Evolutionary conservation across 768 basidiomycete species (phyloP).

Genomic region (Tephrocybe sp.): DNA sequence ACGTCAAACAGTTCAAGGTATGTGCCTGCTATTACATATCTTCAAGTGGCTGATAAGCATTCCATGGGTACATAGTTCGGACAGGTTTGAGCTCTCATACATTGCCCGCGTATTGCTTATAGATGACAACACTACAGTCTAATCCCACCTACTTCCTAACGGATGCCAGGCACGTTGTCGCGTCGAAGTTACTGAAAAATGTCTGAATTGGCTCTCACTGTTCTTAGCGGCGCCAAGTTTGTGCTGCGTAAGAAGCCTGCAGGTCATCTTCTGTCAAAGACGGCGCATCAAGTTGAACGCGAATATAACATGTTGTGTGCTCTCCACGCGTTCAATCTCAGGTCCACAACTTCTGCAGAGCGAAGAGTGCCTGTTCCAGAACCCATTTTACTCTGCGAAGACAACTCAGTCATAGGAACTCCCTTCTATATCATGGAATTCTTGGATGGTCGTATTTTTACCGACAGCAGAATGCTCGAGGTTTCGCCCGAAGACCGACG

Average conservation of each 20-base stretch:
- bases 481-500: constrained; percentile 57
- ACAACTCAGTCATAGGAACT: constrained; percentile 74
- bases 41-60: background rate
- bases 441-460: constrained; percentile 90
- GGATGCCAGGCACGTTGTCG: constrained; percentile 60
- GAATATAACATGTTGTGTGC: constrained; percentile 83
- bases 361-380: constrained; percentile 79
- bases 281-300: constrained; percentile 93
- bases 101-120: background rate
- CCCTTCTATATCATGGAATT: constrained; percentile 98
- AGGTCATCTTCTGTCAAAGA: constrained; percentile 81
- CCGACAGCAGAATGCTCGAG: constrained; percentile 75
- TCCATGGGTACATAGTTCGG: constrained; percentile 61
- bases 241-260: constrained; percentile 94
- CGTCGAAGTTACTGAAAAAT: background rate
- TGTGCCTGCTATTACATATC: constrained; percentile 18
- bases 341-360: constrained; percentile 44
- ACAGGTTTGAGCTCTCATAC: constrained; percentile 52
- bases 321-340: constrained; percentile 70
- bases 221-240: constrained; percentile 52
- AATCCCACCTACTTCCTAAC: constrained; percentile 96
- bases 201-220: background rate
- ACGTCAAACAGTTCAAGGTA: constrained; percentile 92
- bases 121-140: constrained; percentile 46
- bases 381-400: constrained; percentile 81